Conservation (phyloP, 2,329 filamentous ascomycete species). For the Alternaria sp. region DNA sequence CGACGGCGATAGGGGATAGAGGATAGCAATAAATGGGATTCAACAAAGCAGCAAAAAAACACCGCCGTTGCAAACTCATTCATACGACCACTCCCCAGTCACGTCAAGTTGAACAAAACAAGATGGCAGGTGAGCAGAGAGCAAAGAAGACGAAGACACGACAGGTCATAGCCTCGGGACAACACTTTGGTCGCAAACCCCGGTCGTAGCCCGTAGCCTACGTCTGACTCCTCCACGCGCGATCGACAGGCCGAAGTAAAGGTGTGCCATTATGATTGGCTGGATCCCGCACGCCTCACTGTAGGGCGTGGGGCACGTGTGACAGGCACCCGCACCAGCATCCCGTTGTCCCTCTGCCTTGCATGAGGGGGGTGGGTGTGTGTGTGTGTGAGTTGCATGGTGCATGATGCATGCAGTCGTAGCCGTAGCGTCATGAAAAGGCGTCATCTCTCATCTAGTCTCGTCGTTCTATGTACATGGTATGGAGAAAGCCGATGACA, state of each 20-base stretch:
- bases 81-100: no score
- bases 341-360: neutral
- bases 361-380: neutral
- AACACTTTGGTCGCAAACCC: neutral
- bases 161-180: neutral
- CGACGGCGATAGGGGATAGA: neutral
- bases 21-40: neutral
- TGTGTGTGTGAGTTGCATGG: neutral
- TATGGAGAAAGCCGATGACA: neutral
- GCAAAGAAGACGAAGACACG: neutral
- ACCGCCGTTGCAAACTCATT: no score
- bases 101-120: no score
- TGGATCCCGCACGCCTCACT: neutral
- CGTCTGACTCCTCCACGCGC: slow-evolving; percentile 10
- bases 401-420: neutral
- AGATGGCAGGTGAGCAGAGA: neutral
- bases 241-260: neutral
- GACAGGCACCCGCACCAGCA: slow-evolving; percentile 17
- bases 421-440: no score
- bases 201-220: slow-evolving; percentile 9
- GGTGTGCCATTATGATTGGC: neutral
- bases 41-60: no score
- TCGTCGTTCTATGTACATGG: neutral
- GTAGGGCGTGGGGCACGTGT: slow-evolving; percentile 23
- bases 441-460: neutral